Conservation (phyloP, 129 eudicot species). For the Flaveria ramosissima region DNA sequence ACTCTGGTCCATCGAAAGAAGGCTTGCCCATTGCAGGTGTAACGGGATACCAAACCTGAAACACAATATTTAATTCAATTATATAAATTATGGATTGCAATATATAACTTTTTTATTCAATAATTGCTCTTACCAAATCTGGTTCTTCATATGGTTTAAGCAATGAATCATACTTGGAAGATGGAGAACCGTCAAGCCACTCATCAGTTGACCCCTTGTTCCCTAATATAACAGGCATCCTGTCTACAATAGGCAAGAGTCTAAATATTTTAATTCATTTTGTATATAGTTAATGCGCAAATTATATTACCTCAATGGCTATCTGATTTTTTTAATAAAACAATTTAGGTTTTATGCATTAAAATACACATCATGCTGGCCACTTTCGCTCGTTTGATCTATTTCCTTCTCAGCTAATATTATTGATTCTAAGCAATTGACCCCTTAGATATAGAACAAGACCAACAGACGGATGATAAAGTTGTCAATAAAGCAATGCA, state of each 20-base stretch:
- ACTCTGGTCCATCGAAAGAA: constrained; percentile 92
- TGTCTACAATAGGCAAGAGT: constrained; percentile 44
- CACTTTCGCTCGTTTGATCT: neutral
- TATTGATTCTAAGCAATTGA: neutral
- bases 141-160: constrained; percentile 82
- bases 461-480: constrained; percentile 37
- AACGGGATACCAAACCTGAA: constrained; percentile 90
- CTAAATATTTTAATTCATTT: neutral
- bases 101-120: too few species aligned
- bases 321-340: neutral
- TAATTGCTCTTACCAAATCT: constrained; percentile 63
- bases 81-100: too few species aligned
- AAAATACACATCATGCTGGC: neutral
- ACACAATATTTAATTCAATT: neutral
- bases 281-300: neutral
- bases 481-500: constrained; percentile 6
- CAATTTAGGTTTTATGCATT: neutral
- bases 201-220: constrained; percentile 57
- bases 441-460: neutral
- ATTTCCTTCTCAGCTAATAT: neutral
- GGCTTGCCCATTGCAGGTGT: constrained; percentile 92
- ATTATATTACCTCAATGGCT: neutral
- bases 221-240: constrained; percentile 95
- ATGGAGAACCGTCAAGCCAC: constrained; percentile 78
- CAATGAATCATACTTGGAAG: constrained; percentile 64